Conservation (phyloP, 164 flowering plant species). For the Dillenia turbinata region DNA sequence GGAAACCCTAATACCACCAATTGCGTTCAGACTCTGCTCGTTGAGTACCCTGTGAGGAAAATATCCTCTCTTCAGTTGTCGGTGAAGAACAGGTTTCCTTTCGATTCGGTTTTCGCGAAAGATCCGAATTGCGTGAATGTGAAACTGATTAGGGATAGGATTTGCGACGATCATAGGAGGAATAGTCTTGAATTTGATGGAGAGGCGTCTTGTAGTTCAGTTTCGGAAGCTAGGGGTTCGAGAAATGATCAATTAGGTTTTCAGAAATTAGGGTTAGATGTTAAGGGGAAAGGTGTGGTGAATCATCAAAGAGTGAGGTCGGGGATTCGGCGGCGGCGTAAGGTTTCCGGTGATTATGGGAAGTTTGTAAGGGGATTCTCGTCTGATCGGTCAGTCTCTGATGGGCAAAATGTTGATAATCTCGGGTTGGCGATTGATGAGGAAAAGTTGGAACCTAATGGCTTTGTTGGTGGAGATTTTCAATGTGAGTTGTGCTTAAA, state of each 20-base stretch:
- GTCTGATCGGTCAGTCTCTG: constrained; percentile 15
- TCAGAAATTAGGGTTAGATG: constrained; percentile 20
- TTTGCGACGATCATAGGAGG: not conserved
- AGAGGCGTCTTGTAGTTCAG: constrained; percentile 49
- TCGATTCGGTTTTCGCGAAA: constrained; percentile 31
- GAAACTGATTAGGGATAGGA: constrained; percentile 10
- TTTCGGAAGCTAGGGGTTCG: constrained; percentile 21
- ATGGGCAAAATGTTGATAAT: constrained; percentile 8
- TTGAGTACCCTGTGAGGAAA: constrained; percentile 42
- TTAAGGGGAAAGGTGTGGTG: constrained; percentile 41
- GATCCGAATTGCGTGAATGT: constrained; percentile 10
- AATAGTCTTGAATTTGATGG: constrained; percentile 27
- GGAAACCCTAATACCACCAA: constrained; percentile 24
- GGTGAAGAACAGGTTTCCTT: constrained; percentile 52
- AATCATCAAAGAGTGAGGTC: constrained; percentile 24
- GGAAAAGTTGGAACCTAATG: constrained; percentile 14
- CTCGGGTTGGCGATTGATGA: constrained; percentile 12
- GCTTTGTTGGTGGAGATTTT: not conserved
- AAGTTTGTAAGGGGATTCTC: constrained; percentile 23
- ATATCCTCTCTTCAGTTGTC: constrained; percentile 50
- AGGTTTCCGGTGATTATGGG: constrained; percentile 16
- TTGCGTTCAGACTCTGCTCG: constrained; percentile 48
- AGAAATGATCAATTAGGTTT: not conserved
- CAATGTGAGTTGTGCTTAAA: not conserved
- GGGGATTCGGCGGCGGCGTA: constrained; percentile 32